Base-by-base conservation (phyloP, 352 stramenopile species). In the Globisporangium alternatum region DNA sequence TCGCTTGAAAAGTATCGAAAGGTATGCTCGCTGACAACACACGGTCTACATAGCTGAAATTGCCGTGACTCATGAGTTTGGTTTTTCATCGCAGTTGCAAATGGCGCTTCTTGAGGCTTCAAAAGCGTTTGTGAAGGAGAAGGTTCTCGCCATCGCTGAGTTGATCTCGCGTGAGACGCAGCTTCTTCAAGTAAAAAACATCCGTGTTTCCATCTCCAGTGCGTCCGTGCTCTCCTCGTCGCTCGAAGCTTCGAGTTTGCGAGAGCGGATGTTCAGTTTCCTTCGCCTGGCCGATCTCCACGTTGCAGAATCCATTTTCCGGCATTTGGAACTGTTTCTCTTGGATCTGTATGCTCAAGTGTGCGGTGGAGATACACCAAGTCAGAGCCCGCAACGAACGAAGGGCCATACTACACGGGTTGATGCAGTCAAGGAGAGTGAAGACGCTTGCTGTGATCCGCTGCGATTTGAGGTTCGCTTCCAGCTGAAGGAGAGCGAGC, bases 261-360 rank as follows among this genome's bases (percentile, higher is more conserved):
- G 76, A 1, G 80, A 88, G 6, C 69, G 81, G 0, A 76, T 90
- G 68, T 90, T 86, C 56, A 69, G 57, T 0, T 88, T 90, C 60
- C 59, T 90, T 6, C 69, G 81, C 0, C 65, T 88, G 10, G 66
- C 73, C 6, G 78, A 90, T 45, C 64, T 75, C 15, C 75, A 78
- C 28, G 35, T 86, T 2, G 62, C 71, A 13, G 78, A 86, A 57
- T 75, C 81, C 3, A 43, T 90, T n/a, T 77, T 67, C 10, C 45
- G 55, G 9, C 78, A 90, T 31, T 17, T 81, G 21, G 62, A 65
- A 9, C 7, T 69, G 3, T 69, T 82, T 55, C 49, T 88, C 5
- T 4, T 15, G 9, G 73, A 71, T 9, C 33, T 88, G 45, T 58
- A 72, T 17, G n/a, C 6, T 52, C 72, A 70, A 51, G 66, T 88